A percentile compares a stretch with the other conserved stretches of the same genome.
Evolutionary conservation across 1,284 basidiomycete species (phyloP).

Genomic region (Clitocybe nebularis): DNA sequence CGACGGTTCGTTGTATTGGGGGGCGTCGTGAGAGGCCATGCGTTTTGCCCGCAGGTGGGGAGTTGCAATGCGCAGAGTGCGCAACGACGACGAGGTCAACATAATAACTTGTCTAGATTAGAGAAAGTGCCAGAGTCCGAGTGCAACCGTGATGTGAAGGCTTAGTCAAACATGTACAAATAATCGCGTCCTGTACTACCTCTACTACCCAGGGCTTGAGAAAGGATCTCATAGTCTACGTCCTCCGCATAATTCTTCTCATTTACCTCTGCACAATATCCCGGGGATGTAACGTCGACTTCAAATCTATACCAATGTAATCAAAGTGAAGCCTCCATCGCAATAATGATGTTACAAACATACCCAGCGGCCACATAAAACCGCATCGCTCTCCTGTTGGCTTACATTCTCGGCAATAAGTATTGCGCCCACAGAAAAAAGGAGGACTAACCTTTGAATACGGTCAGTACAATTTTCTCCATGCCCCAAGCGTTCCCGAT

Average conservation of each 20-base stretch:
- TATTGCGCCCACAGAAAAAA: not conserved
- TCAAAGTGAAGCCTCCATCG: not conserved
- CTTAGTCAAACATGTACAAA: not conserved
- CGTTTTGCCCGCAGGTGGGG: constrained; percentile 37
- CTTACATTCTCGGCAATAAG: constrained; percentile 29
- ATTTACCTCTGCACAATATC: constrained; percentile 31
- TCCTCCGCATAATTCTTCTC: constrained; percentile 23
- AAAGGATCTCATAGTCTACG: constrained; percentile 59
- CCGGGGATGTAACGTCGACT: constrained; percentile 51
- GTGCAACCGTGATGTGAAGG: too few relatives aligned
- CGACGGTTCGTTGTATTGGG: constrained; percentile 84
- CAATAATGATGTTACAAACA: constrained; percentile 3
- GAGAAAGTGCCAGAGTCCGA: too few relatives aligned
- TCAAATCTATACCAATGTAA: constrained; percentile 39
- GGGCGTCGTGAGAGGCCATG: constrained; percentile 72
- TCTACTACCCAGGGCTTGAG: constrained; percentile 24
- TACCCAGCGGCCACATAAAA: constrained; percentile 63
- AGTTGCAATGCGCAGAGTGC: constrained; percentile 32
- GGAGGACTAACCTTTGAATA: constrained; percentile 49
- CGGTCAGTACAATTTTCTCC: constrained; percentile 70
- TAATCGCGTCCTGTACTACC: not conserved
- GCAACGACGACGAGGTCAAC: constrained; percentile 35
- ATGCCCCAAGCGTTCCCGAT: constrained; percentile 54
- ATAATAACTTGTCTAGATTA: too few relatives aligned
- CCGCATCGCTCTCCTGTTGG: constrained; percentile 44